Conservation (phyloP, 1,284 basidiomycete genomes). For the Quambalaria eucalypti region DNA sequence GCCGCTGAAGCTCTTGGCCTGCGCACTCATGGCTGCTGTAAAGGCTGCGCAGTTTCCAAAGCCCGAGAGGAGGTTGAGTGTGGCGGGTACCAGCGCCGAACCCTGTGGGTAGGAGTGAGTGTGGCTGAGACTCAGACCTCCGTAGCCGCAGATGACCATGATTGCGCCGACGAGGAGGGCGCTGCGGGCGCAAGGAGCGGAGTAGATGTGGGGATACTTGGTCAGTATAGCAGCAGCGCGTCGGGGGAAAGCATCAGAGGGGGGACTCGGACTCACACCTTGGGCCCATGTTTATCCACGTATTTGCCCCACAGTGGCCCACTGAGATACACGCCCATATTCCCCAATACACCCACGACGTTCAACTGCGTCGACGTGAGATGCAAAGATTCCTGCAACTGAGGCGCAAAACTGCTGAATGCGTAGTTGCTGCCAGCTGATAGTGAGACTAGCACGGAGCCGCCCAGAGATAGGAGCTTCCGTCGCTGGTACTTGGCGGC, state of each 20-base stretch:
- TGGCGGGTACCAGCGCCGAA: constrained; percentile 20
- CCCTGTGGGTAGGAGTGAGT: neutral
- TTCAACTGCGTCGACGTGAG: constrained; percentile 46
- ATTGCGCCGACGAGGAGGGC: constrained; percentile 25
- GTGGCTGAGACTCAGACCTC: constrained; percentile 21
- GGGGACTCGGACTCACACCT: constrained; percentile 13
- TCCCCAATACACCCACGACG: constrained; percentile 47
- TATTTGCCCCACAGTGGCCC: constrained; percentile 40
- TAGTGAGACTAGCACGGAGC: constrained; percentile 39
- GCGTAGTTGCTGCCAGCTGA: constrained; percentile 47
- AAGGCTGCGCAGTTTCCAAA: constrained; percentile 40
- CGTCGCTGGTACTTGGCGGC: neutral
- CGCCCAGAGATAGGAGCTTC: constrained; percentile 26
- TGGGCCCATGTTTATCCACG: constrained; percentile 37
- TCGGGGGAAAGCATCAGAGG: constrained; percentile 8
- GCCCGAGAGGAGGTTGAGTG: constrained; percentile 33
- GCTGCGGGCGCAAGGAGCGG: neutral
- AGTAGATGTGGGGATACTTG: neutral
- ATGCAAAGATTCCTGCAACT: constrained; percentile 43
- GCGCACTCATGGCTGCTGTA: constrained; percentile 44
- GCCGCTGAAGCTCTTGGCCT: constrained; percentile 48
- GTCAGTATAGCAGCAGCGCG: constrained; percentile 1
- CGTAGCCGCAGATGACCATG: constrained; percentile 31
- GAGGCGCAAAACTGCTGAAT: constrained; percentile 45
- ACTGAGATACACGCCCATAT: constrained; percentile 45